Evolutionary conservation across 768 basidiomycete species (phyloP), one percentile per base, ranked within the genome.

Genomic region (Trametes cubensis): DNA sequence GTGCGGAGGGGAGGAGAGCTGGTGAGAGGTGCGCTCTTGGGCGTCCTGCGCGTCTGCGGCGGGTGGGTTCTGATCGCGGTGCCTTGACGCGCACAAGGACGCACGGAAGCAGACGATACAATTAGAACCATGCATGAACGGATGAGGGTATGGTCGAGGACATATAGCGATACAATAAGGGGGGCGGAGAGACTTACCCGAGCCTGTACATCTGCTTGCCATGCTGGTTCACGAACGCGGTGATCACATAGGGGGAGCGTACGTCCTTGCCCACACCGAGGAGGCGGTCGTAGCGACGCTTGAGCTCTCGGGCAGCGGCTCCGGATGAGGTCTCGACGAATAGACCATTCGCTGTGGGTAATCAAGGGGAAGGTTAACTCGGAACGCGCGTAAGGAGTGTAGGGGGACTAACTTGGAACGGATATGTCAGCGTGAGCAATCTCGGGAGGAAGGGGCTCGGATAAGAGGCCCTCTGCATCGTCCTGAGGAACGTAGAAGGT

Each of bases 291-390:
- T 88, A 90, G 28, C 83, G 80, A 68, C 81, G 80, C 80, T 94
- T 94, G 57, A 94, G 78, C 67, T 90, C 89, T 42, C 85, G 83
- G 14, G 91, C 91, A 28, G 88, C 90, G 15, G 81, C 79, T 2
- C 86, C 90, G 54, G 87, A 90, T 6, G 90, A 83, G 2, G 90
- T 93, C 69, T 94, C 92, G 21, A 93, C 84, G 71, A 88, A 94
- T 45, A 80, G 88, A 59, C 85, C 85, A 70, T 94, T 89, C 67
- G 82, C 91, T 83, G 81, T 28, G 55, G 41, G 38, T 26, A 26
- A 34, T 58, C 26, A 52, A 23, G 48, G 45, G 25, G 21, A 17
- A 28, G 20, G 26, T n/a, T 25, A 40, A 51, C 25, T 17, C 21
- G 18, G 40, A 18, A 52, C 23, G 62, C 30, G 52, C 28, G 47